Percentiles rank a stretch among this genome's conserved stretches.
Conservation (phyloP, 2,329 filamentous ascomycete genomes). For the Trichoderma sp. region DNA sequence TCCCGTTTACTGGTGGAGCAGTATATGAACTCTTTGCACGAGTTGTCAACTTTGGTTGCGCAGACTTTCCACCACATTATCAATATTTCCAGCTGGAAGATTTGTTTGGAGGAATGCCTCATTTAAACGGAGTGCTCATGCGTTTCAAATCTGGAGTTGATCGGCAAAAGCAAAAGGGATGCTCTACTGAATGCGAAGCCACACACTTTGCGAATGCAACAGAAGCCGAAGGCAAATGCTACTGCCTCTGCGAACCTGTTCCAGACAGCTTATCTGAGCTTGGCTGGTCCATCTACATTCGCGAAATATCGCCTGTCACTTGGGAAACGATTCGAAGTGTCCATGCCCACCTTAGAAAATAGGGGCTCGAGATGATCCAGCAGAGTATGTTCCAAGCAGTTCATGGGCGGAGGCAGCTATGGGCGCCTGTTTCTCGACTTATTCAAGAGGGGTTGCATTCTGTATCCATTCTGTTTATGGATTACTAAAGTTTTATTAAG, state of each 20-base stretch:
- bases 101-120: slow-evolving; percentile 62
- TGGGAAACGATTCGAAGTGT: slow-evolving; percentile 40
- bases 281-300: slow-evolving; percentile 36
- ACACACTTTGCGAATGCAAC: slow-evolving; percentile 31
- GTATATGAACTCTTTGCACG: slow-evolving; percentile 67
- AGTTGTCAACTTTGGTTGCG: slow-evolving; percentile 61
- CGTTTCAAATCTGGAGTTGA: not conserved
- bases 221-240: slow-evolving; percentile 36
- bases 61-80: slow-evolving; percentile 44
- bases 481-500: not conserved
- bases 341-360: not conserved
- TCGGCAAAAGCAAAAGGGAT: slow-evolving; percentile 36
- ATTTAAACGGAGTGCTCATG: slow-evolving; percentile 42
- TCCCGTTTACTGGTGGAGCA: slow-evolving; percentile 43
- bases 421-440: not conserved
- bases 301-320: slow-evolving; percentile 35
- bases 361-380: not conserved
- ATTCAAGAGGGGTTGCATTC: not conserved
- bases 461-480: not conserved
- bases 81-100: slow-evolving; percentile 69
- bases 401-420: not conserved
- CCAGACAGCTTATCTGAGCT: slow-evolving; percentile 32
- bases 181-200: slow-evolving; percentile 35
- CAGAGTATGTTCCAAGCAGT: not conserved
- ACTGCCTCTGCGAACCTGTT: slow-evolving; percentile 39